Evolutionary conservation across 768 basidiomycete genomes (phyloP).

Genomic region (Trametes coccinea): DNA sequence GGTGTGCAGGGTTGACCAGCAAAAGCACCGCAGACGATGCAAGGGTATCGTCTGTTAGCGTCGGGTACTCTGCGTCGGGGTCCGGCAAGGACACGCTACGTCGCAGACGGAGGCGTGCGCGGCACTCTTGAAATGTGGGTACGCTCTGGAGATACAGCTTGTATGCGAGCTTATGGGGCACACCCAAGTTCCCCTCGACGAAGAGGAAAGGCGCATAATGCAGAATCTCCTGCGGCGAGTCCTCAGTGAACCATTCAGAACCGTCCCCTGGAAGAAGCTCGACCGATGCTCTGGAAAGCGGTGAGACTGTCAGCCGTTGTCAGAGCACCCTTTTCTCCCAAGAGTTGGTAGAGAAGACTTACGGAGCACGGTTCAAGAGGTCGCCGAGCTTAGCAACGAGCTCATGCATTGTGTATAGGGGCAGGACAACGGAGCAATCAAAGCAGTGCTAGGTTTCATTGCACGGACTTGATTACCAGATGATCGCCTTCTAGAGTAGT

Average conservation of each 20-base stretch:
- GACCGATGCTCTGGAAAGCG: slow-evolving; percentile 42
- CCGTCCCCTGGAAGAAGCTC: slow-evolving; percentile 65
- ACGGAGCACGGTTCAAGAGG: slow-evolving; percentile 19
- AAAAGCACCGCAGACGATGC: slow-evolving; percentile 50
- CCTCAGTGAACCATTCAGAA: slow-evolving; percentile 44
- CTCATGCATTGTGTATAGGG: neutral
- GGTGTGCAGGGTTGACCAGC: slow-evolving; percentile 67
- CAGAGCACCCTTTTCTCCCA: too few species aligned
- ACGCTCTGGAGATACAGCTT: slow-evolving; percentile 50
- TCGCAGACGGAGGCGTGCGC: neutral
- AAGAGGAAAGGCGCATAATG: slow-evolving; percentile 54
- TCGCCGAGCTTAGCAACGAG: neutral
- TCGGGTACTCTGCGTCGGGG: neutral
- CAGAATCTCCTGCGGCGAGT: slow-evolving; percentile 20
- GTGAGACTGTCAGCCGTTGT: neutral
- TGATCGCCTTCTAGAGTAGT: too few species aligned
- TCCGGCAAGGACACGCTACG: slow-evolving; percentile 25
- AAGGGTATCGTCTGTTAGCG: slow-evolving; percentile 20
- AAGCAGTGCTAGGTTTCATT: too few species aligned
- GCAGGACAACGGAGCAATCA: neutral
- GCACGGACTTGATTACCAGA: too few species aligned
- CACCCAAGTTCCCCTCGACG: slow-evolving; percentile 59
- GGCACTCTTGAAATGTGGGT: slow-evolving; percentile 26
- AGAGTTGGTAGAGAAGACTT: neutral
- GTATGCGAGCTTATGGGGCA: slow-evolving; percentile 60